Base-by-base conservation (phyloP, 2,329 filamentous ascomycete genomes). In the Colletotrichum karsti region DNA sequence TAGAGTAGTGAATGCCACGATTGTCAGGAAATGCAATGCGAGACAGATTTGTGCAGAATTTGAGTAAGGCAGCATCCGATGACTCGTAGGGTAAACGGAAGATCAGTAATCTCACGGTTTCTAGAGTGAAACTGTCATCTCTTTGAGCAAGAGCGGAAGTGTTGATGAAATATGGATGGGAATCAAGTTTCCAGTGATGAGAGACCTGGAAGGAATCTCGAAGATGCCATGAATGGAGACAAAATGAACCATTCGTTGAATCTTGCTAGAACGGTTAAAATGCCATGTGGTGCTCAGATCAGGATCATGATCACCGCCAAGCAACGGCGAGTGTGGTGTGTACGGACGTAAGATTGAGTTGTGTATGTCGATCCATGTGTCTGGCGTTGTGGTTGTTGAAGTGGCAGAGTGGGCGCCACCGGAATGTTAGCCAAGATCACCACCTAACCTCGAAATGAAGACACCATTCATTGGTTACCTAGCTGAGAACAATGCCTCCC, bases 261-360 rank as follows among this genome's bases (percentile, higher is more conserved):
- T 51, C 22, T 28, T 24, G 24, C 10, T 7, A 58, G n/a, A 46
- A 67, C 53, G 53, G 61, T 65, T 68, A 39, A 41, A 39, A 54
- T 59, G 64, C 53, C 54, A 65, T 65, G 54, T 65, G 65, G 53
- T 46, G n/a, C 26, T 41, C 15, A 39, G 12, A 59, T 59, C 60
- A 20, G n/a, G 53, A 51, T 51, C 46, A 54, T n/a, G 20, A 20
- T 58, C 22, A 26, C 46, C 12, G 53, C 37, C 46, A 51, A 56
- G 64, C 13, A 64, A 64, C 64, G 53, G 64, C 22, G 22, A 39
- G 28, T n/a, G 53, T 59, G 24, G 28, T 22, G 53, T 65, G 44
- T 68, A 65, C 60, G 65, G 65, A 59, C 60, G 65, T 59, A 68
- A 68, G 24, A 41, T 64, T 10, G 22, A 53, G 37, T 39, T 37